Conservation (phyloP, 352 stramenopile genomes). For the Pseudoperonospora humuli region DNA sequence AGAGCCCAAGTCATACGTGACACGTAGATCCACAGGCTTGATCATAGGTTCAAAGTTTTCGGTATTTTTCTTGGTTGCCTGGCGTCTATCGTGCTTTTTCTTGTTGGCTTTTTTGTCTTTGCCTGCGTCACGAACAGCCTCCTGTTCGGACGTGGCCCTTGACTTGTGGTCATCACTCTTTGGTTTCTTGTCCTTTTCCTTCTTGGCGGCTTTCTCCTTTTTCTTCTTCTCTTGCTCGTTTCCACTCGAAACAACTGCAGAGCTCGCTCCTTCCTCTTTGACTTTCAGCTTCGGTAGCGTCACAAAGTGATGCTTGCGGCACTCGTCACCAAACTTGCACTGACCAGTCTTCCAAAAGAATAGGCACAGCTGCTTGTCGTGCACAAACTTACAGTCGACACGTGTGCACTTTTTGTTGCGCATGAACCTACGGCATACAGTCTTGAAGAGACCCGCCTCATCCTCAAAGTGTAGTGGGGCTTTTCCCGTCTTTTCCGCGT, state of each 20-base stretch:
- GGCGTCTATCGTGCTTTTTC: slow-evolving; percentile 21
- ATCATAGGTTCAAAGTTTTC: slow-evolving; percentile 66
- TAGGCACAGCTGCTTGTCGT: slow-evolving; percentile 44
- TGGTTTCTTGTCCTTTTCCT: slow-evolving; percentile 4
- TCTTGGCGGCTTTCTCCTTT: slow-evolving; percentile 6
- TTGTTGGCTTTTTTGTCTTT: slow-evolving; percentile 31
- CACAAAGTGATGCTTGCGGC: slow-evolving; percentile 51
- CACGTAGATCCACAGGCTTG: slow-evolving; percentile 57
- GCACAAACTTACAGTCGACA: slow-evolving; percentile 34
- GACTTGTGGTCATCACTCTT: slow-evolving; percentile 2
- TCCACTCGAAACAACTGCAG: not conserved
- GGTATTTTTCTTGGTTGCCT: slow-evolving; percentile 67
- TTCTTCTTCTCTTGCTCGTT: slow-evolving; percentile 23
- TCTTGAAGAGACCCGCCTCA: slow-evolving; percentile 47
- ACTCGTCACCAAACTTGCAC: slow-evolving; percentile 52
- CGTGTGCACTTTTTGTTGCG: slow-evolving; percentile 26
- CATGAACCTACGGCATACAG: slow-evolving; percentile 54
- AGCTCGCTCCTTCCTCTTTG: slow-evolving; percentile 4
- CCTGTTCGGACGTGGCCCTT: slow-evolving; percentile 12
- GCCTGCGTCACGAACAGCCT: slow-evolving; percentile 10
- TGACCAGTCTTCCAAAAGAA: slow-evolving; percentile 39
- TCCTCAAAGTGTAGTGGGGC: slow-evolving; percentile 37
- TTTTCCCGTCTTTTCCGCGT: slow-evolving; percentile 11
- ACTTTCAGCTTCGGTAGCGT: slow-evolving; percentile 12
- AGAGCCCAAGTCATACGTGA: slow-evolving; percentile 58